phyloP scores from a whole-genome alignment of 169 alveolate genomes.

The Toxoplasma gondii region DNA sequence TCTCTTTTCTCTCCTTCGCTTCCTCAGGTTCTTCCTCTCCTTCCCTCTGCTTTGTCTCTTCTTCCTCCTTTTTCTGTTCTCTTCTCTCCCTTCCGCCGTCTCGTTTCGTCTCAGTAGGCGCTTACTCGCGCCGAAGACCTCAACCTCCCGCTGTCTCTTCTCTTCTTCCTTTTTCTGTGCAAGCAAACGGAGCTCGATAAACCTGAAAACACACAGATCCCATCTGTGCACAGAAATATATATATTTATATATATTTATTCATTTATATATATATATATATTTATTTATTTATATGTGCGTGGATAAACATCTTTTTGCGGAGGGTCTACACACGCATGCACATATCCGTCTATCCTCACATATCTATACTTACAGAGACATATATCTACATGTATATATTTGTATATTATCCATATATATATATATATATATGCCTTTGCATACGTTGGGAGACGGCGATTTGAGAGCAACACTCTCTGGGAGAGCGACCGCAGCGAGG shows the following conservation, averaged over 20 bases:
- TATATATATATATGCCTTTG: no score
- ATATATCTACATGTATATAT: no score
- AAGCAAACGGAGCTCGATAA: constrained; percentile 6
- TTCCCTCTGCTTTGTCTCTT: not conserved
- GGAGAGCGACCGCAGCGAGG: no score
- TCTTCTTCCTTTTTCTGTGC: constrained; percentile 18
- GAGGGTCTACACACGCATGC: no score
- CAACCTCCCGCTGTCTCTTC: not conserved
- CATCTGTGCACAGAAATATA: not conserved
- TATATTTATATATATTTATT: no score
- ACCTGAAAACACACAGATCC: not conserved
- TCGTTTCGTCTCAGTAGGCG: no score
- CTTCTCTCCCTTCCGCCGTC: not conserved
- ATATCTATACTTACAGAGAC: no score
- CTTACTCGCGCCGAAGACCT: not conserved
- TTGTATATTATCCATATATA: not conserved
- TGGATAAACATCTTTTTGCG: not conserved
- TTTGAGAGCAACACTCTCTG: no score
- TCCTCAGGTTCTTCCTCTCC: not conserved
- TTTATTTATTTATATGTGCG: no score
- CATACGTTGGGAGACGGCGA: no score
- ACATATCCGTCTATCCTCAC: no score
- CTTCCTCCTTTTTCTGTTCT: not conserved
- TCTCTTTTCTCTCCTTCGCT: not conserved
- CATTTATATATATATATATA: no score